Evolutionary conservation across 1,284 basidiomycete genomes (phyloP).

Genomic region (Grifola frondosa): DNA sequence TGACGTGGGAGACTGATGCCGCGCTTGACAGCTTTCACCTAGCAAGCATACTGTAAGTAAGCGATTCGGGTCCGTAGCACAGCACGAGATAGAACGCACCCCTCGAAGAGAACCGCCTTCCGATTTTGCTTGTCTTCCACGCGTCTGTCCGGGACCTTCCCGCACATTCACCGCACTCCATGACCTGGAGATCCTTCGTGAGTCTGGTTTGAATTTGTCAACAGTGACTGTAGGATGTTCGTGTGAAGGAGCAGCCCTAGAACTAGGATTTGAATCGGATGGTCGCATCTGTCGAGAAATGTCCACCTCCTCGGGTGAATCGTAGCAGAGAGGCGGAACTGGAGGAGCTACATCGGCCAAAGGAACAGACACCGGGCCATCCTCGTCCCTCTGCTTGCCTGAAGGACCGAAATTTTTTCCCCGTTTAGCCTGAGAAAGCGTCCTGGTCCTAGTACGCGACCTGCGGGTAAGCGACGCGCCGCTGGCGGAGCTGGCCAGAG

Average conservation of each 20-base stretch:
- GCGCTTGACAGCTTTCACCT: conserved; percentile 29
- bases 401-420: conserved; percentile 21
- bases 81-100: conserved; percentile 18
- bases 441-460: conserved; percentile 33
- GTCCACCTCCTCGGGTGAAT: conserved; percentile 22
- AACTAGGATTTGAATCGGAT: too few relatives aligned
- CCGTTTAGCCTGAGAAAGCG: conserved; percentile 22
- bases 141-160: conserved; percentile 21
- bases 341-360: conserved; percentile 22
- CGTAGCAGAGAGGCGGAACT: conserved; percentile 18
- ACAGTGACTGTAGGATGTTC: too few relatives aligned
- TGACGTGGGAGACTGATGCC: conserved; percentile 39
- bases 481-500: conserved; percentile 40
- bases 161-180: conserved; percentile 26
- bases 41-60: conserved; percentile 1
- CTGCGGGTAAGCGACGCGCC: conserved; percentile 33
- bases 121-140: conserved; percentile 27
- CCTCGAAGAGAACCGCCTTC: conserved; percentile 28
- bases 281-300: neutral
- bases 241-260: conserved; percentile 2
- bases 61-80: neutral
- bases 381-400: conserved; percentile 14
- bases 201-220: conserved; percentile 7
- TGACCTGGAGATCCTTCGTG: conserved; percentile 15
- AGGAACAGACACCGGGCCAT: conserved; percentile 17